Conservation (phyloP, 768 basidiomycete species). For the Podaxis sp. region DNA sequence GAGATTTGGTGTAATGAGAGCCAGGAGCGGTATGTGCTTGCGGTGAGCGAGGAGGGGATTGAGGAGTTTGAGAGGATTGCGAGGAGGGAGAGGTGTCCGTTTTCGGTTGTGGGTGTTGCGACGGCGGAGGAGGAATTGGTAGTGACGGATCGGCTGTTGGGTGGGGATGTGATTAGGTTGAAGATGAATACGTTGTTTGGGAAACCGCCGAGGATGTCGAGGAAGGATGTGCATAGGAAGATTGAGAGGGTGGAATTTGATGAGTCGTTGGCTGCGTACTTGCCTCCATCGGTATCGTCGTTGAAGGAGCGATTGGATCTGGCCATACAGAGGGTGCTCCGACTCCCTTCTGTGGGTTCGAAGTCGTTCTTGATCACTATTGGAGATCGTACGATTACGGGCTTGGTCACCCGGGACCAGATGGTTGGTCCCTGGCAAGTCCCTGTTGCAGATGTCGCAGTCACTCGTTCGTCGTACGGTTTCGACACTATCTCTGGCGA, state of each 20-base stretch:
- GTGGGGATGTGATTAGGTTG: conserved; percentile 78
- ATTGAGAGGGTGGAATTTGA: conserved; percentile 58
- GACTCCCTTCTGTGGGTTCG: conserved; percentile 88
- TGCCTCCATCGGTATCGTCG: conserved; percentile 38
- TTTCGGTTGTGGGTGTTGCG: conserved; percentile 86
- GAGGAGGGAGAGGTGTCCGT: conserved; percentile 88
- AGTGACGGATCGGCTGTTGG: conserved; percentile 84
- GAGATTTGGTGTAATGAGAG: conserved; percentile 99
- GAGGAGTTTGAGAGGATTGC: conserved; percentile 73
- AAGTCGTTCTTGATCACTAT: conserved; percentile 99
- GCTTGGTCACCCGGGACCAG: conserved; percentile 93
- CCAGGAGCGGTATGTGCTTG: conserved; percentile 96
- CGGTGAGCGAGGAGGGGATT: conserved; percentile 66
- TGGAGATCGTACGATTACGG: conserved; percentile 92
- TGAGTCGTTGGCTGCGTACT: conserved; percentile 61
- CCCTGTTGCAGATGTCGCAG: conserved; percentile 95
- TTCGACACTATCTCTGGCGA: conserved; percentile 84
- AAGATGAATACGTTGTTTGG: conserved; percentile 97
- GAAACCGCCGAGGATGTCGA: conserved; percentile 89
- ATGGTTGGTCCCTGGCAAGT: conserved; percentile 99
- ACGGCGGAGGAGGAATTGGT: conserved; percentile 80
- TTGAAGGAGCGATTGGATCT: conserved; percentile 49
- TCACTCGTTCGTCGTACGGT: conserved; percentile 92
- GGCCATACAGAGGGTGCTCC: conserved; percentile 82
- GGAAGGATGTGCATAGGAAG: conserved; percentile 55